Evolutionary conservation across 805 yeast genomes (phyloP), one percentile per base, ranked within the genome.

Genomic region (Pichia manshurica): DNA sequence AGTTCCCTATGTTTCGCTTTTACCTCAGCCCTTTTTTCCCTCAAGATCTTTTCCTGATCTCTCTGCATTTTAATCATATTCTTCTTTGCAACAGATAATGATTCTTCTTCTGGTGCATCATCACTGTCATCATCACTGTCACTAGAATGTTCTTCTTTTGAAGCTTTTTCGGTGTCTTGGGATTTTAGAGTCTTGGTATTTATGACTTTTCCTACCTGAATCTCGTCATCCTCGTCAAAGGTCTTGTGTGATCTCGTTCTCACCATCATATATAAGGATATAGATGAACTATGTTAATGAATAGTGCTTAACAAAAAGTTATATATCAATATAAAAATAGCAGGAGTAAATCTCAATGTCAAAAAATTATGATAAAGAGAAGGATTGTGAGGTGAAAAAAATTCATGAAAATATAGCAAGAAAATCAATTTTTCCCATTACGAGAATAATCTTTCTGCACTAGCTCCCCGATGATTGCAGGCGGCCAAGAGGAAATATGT

Each of bases 51-150:
- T 20, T 56, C 63, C 31, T 52, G 56, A 52, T 40, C 56, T 39
- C 51, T 61, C 47, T 43, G 53, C 49, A 51, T 65, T 62, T 33
- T 58, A 43, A 46, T 53, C 9, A 42, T 23, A 29, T 44, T 42
- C 35, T 52, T 54, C 10, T 53, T 60, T 3, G 56, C 20, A 9
- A 43, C 43, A 15, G 45, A 29, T 12, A 61, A 38, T 5, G 58
- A 43, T 44, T 72, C 78, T 53, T 75, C 80, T 48, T 74, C 79
- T 45, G 81, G 81, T 0, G 80, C 78, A 19, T 73, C 79, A 47
- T 68, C 74, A 49, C 67, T 72, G 34, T 56, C 41, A 57, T 66
- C 44, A 56, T 56, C 25, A 10, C 39, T 28, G 45, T 54, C 51
- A 33, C 45, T 42, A 19, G 59, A 64, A 21, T 47, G 47, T 13